These are phyloP conservation scores for Fragilaria radians DNA, from an alignment of 108 stramenopile species.

Conservation along the genomic window DNA sequence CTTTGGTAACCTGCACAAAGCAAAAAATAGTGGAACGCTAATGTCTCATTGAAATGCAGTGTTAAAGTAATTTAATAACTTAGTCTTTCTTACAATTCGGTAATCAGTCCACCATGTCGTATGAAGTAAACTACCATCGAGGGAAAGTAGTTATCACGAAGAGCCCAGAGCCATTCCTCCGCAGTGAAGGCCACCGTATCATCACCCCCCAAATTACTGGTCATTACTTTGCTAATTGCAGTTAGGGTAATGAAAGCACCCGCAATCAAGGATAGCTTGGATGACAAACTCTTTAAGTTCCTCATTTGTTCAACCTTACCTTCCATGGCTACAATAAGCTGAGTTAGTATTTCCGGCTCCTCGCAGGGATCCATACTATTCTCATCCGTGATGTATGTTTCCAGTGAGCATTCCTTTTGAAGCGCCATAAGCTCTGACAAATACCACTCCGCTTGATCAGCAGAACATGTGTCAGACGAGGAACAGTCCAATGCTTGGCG, in stretches of 20 bases:
- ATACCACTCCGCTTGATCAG: slow-evolving; percentile 43
- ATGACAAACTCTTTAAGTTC: no score
- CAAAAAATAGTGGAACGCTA: no score
- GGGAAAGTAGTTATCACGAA: slow-evolving; percentile 33
- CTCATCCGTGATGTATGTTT: slow-evolving; percentile 22
- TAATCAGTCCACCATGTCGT: slow-evolving; percentile 40
- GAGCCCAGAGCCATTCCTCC: slow-evolving; percentile 39
- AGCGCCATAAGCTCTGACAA: slow-evolving; percentile 42
- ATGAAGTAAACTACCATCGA: slow-evolving; percentile 30
- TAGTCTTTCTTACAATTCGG: not conserved
- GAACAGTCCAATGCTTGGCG: slow-evolving; percentile 36
- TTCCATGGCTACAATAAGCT: slow-evolving; percentile 44
- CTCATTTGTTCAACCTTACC: slow-evolving; percentile 30
- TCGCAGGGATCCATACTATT: slow-evolving; percentile 16
- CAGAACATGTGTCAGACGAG: slow-evolving; percentile 46
- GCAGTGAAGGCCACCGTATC: slow-evolving; percentile 23
- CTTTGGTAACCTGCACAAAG: no score
- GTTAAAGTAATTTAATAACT: not conserved
- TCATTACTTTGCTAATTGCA: not conserved
- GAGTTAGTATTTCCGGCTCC: slow-evolving; percentile 20
- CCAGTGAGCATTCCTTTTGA: slow-evolving; percentile 42
- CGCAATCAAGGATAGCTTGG: not conserved
- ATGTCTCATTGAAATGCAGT: no score
- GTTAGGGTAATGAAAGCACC: not conserved
- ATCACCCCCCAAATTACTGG: slow-evolving; percentile 4